These are phyloP conservation scores for Torulaspora franciscae DNA, from an alignment of 805 yeast species.

Conservation along the genomic window DNA sequence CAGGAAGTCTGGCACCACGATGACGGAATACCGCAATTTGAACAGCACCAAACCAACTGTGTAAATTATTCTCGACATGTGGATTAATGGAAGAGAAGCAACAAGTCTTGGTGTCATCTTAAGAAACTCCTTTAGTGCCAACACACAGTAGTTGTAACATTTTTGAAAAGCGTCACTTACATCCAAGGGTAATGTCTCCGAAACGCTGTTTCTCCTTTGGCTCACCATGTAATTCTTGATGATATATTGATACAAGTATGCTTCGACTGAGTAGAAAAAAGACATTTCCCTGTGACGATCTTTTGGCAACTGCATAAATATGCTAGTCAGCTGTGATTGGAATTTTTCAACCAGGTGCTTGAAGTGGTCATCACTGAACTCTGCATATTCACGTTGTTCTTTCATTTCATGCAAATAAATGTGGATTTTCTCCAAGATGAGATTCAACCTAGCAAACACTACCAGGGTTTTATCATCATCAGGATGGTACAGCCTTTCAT, in stretches of 20 bases:
- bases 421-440: constrained; percentile 58
- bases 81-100: constrained; percentile 53
- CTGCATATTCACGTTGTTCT: constrained; percentile 16
- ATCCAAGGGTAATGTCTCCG: constrained; percentile 21
- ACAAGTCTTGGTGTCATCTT: constrained; percentile 44
- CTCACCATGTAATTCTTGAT: constrained; percentile 28
- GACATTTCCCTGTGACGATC: constrained; percentile 43
- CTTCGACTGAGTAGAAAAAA: constrained; percentile 58
- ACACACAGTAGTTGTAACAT: constrained; percentile 52
- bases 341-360: constrained; percentile 38
- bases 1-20: constrained; percentile 46
- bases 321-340: constrained; percentile 41
- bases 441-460: constrained; percentile 53
- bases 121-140: constrained; percentile 46
- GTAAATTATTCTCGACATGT: constrained; percentile 54
- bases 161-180: constrained; percentile 44
- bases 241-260: constrained; percentile 58
- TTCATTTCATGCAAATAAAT: constrained; percentile 41
- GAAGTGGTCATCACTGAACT: constrained; percentile 17
- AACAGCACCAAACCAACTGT: constrained; percentile 57
- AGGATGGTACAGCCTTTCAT: constrained; percentile 5
- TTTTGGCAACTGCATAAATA: constrained; percentile 39
- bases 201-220: constrained; percentile 10
- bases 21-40: constrained; percentile 50
- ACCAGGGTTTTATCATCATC: constrained; percentile 48